These are phyloP conservation scores for Corniculantispora saksenae DNA, from an alignment of 2,329 filamentous ascomycete species.

Conservation along the genomic window DNA sequence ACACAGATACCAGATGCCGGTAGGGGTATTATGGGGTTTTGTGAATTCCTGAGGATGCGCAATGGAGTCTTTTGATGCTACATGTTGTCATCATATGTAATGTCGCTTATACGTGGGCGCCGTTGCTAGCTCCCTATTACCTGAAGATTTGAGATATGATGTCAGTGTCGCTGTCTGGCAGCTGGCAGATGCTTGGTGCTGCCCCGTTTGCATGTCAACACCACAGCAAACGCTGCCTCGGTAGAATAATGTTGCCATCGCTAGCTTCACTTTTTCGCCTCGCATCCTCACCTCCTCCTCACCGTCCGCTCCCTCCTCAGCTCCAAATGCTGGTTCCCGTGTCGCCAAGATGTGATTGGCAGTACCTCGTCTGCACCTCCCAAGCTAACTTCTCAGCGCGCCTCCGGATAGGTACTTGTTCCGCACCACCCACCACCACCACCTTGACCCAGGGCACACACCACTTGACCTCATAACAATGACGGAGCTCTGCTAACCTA, in stretches of 20 bases:
- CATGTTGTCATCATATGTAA: not conserved
- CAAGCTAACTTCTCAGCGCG: not conserved
- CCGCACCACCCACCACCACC: not conserved
- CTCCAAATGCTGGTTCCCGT: not conserved
- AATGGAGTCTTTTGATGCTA: not conserved
- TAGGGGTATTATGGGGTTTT: not conserved
- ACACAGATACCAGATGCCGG: no score
- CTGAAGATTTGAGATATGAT: not conserved
- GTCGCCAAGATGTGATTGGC: not conserved
- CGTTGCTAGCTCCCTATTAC: no score
- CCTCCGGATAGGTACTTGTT: not conserved
- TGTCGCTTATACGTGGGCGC: not conserved
- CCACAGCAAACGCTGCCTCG: not conserved
- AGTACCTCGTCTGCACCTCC: not conserved
- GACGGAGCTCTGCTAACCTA: not conserved
- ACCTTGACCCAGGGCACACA: conserved; percentile 4
- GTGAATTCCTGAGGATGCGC: not conserved
- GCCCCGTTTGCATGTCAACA: not conserved
- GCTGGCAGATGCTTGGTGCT: not conserved
- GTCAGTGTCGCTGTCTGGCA: not conserved
- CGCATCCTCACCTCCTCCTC: not conserved
- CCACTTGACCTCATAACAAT: conserved; percentile 15
- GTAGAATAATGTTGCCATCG: not conserved
- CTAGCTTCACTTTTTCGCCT: conserved; percentile 4
- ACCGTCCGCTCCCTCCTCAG: not conserved